Conservation (phyloP, 2,329 filamentous ascomycete genomes). For the Penicillium sp. region DNA sequence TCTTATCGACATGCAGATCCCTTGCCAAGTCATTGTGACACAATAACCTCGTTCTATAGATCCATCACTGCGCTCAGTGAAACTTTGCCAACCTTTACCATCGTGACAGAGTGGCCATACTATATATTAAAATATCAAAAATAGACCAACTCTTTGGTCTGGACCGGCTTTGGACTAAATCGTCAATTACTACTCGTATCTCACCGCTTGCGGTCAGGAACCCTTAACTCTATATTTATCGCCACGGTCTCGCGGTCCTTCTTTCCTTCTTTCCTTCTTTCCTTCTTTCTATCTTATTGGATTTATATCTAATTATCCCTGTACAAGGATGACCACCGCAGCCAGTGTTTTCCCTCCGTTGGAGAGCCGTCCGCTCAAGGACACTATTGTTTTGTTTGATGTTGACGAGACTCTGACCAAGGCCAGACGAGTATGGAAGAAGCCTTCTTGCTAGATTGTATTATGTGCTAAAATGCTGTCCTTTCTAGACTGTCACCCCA, state of each 20-base stretch:
- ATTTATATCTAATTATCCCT: background rate
- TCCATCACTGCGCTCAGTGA: background rate
- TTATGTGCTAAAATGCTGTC: constrained; percentile 3
- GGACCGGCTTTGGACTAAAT: background rate
- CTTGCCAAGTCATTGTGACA: background rate
- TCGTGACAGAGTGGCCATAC: background rate
- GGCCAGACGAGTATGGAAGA: constrained; percentile 66
- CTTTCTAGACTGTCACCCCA: constrained; percentile 63
- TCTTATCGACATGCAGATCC: constrained; percentile 1
- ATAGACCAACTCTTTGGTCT: background rate
- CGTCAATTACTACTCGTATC: background rate
- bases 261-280: background rate
- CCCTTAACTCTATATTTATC: background rate
- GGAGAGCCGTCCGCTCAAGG: constrained; percentile 80
- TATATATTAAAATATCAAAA: background rate
- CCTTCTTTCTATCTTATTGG: background rate
- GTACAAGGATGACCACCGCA: constrained; percentile 28
- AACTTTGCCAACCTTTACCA: background rate
- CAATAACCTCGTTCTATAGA: background rate
- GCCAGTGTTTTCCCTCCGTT: constrained; percentile 66
- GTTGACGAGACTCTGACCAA: constrained; percentile 91
- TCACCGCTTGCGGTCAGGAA: background rate
- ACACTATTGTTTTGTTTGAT: constrained; percentile 94
- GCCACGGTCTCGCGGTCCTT: background rate
- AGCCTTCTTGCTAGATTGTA: background rate